phyloP scores from a whole-genome alignment of 202 grass and related monocot species.

The Musa balbisiana region DNA sequence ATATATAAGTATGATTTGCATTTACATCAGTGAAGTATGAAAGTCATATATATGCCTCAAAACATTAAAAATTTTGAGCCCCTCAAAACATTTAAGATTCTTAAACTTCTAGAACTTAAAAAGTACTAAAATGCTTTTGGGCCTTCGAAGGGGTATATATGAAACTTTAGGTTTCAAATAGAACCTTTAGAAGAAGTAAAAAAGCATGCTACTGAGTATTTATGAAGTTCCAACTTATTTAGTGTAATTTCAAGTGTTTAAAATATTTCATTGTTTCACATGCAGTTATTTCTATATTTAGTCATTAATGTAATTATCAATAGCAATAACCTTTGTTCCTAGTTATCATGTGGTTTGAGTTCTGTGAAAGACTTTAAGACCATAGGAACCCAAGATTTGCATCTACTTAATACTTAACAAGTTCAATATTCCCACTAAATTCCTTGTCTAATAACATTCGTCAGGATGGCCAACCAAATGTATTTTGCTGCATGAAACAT shows the following conservation, averaged over 20 bases:
- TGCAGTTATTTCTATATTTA: neutral
- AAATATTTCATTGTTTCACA: too few relatives aligned
- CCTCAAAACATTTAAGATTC: neutral
- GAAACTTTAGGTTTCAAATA: neutral
- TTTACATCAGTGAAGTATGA: neutral
- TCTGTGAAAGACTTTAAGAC: neutral
- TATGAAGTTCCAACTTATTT: too few relatives aligned
- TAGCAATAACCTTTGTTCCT: neutral
- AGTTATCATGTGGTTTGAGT: neutral
- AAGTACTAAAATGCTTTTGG: neutral
- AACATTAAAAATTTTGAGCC: neutral
- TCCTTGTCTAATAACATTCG: neutral
- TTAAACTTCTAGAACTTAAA: too few relatives aligned
- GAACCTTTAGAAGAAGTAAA: too few relatives aligned
- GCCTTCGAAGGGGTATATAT: neutral
- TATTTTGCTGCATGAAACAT: neutral
- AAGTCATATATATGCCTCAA: neutral
- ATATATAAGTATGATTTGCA: neutral
- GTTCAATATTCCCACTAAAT: neutral
- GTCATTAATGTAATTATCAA: neutral
- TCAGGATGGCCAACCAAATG: neutral
- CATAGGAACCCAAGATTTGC: neutral
- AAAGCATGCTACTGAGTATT: too few relatives aligned
- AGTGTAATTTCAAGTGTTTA: too few relatives aligned
- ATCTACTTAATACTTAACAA: neutral